phyloP scores from a whole-genome alignment of 108 stramenopile species.

The Epipyxis sp. region DNA sequence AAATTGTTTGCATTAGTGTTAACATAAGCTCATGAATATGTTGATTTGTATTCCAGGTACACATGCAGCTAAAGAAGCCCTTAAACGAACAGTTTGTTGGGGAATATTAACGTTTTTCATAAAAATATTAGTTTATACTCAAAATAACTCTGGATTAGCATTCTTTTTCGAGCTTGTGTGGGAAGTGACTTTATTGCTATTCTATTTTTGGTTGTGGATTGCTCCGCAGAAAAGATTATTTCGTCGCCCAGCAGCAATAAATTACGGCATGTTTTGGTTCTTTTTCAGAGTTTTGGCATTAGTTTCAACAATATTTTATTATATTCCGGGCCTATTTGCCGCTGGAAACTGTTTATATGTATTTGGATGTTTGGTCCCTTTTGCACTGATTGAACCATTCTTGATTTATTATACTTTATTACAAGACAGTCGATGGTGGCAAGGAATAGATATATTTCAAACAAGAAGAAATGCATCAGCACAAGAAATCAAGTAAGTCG shows the following conservation, averaged over 20 bases:
- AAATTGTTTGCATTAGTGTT: too few relatives aligned
- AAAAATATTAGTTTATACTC: background rate
- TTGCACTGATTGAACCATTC: background rate
- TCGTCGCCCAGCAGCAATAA: constrained; percentile 17
- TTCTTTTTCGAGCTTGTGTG: background rate
- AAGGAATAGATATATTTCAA: constrained; percentile 6
- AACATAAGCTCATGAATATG: too few relatives aligned
- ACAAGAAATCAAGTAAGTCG: too few relatives aligned
- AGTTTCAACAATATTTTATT: background rate
- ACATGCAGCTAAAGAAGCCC: constrained; percentile 8
- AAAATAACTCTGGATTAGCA: too few relatives aligned
- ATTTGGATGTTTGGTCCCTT: constrained; percentile 7
- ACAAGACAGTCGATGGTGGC: constrained; percentile 26
- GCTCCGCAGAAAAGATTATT: constrained; percentile 4
- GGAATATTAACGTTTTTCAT: constrained; percentile 13
- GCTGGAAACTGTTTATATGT: background rate
- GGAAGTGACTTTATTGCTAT: background rate
- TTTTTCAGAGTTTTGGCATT: background rate
- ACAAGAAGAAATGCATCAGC: background rate
- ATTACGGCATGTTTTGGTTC: constrained; percentile 31
- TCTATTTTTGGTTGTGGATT: constrained; percentile 18
- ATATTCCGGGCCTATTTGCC: background rate
- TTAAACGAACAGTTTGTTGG: background rate
- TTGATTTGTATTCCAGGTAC: too few relatives aligned
- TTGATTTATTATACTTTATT: constrained; percentile 15